These are phyloP conservation scores for Pezizomycotina sp. DNA, from an alignment of 2,329 filamentous ascomycete species.

Conservation along the genomic window DNA sequence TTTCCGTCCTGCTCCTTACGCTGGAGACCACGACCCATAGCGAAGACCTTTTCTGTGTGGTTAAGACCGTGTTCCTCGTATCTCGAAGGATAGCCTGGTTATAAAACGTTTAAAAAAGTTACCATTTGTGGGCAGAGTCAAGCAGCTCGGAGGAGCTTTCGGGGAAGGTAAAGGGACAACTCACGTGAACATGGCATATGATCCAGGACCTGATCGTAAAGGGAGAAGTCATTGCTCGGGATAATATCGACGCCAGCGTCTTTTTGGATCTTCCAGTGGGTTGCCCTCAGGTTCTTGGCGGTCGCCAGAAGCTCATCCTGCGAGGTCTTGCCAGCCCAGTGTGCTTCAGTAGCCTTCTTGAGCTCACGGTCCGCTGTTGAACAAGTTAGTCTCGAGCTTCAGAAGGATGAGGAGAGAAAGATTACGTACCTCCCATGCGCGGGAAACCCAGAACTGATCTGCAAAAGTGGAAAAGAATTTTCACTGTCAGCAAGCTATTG, in stretches of 20 bases:
- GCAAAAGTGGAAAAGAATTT: slow-evolving; percentile 13
- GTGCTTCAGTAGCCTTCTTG: slow-evolving; percentile 99
- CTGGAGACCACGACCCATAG: slow-evolving; percentile 98
- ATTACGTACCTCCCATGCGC: slow-evolving; percentile 59
- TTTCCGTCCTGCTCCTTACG: slow-evolving; percentile 45
- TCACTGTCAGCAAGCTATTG: slow-evolving; percentile 8
- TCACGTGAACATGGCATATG: slow-evolving; percentile 95
- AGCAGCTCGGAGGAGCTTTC: neutral
- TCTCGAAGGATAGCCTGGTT: slow-evolving; percentile 70
- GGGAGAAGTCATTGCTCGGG: slow-evolving; percentile 98
- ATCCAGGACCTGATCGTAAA: slow-evolving; percentile 93
- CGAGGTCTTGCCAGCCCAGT: slow-evolving; percentile 88
- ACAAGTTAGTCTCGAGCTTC: slow-evolving; percentile 5
- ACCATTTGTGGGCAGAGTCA: slow-evolving; percentile 15
- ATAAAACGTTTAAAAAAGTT: slow-evolving; percentile 19
- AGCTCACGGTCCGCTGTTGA: slow-evolving; percentile 68
- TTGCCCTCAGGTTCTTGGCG: slow-evolving; percentile 89
- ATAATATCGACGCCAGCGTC: slow-evolving; percentile 94
- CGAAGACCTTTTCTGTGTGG: slow-evolving; percentile 91
- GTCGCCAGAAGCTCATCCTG: slow-evolving; percentile 79
- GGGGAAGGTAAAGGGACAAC: slow-evolving; percentile 28
- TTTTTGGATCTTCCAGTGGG: slow-evolving; percentile 99
- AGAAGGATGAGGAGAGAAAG: slow-evolving; percentile 2
- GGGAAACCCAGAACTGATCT: slow-evolving; percentile 88
- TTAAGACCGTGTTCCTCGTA: slow-evolving; percentile 83